Conservation (phyloP, 768 basidiomycete species). For the Tulasnella sp. region DNA sequence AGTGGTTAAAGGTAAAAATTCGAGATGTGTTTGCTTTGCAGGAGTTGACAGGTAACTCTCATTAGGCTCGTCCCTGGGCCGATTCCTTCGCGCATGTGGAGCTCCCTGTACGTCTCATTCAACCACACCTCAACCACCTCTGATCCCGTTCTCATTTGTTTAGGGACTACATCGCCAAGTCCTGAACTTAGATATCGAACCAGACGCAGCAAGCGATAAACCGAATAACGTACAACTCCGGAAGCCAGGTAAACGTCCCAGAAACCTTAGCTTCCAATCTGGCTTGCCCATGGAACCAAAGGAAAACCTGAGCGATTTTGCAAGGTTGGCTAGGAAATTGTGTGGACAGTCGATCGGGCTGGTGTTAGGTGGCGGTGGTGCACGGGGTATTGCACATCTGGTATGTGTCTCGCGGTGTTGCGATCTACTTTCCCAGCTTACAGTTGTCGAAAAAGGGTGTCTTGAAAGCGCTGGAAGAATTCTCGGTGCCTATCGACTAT, state of each 20-base stretch:
- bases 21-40: conserved; percentile 9
- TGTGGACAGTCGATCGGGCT: conserved; percentile 90
- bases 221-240: conserved; percentile 88
- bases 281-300: conserved; percentile 58
- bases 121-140: neutral
- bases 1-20: conserved; percentile 75
- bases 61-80: conserved; percentile 85
- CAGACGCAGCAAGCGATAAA: conserved; percentile 74
- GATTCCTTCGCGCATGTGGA: conserved; percentile 95
- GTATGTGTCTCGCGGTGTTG: conserved; percentile 27
- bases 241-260: conserved; percentile 79
- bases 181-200: too few species aligned
- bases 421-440: neutral
- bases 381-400: conserved; percentile 70
- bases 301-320: conserved; percentile 83
- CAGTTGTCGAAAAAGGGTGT: conserved; percentile 49
- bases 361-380: conserved; percentile 95
- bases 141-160: conserved; percentile 26
- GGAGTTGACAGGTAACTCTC: neutral
- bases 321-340: conserved; percentile 75
- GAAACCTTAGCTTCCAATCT: conserved; percentile 57
- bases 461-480: conserved; percentile 82
- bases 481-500: conserved; percentile 85
- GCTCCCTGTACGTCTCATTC: conserved; percentile 43
- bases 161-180: conserved; percentile 43